Base-by-base conservation (phyloP, 2,329 filamentous ascomycete genomes). In the Colletotrichum plurivorum region DNA sequence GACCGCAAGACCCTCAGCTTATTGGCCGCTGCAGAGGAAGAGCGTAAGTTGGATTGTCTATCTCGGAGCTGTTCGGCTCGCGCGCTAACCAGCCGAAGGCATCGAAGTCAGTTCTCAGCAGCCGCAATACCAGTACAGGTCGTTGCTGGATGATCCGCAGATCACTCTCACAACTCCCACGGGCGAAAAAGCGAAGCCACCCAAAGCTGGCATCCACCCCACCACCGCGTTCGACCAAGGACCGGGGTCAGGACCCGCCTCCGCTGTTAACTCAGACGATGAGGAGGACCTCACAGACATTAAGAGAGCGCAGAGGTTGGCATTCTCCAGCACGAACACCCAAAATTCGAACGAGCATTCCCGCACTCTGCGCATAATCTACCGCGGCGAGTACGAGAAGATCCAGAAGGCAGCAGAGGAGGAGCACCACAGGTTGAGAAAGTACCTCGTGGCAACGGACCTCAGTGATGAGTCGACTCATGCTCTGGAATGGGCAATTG, bases 401-500 rank as follows among this genome's bases (percentile, higher is more conserved):
- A 91, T 97, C 73, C 90, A 93, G 51, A 88, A 92, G 72, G 90
- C 95, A 75, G 93, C 93, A 0, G 91, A 95, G 65, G 92, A 94
- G 13, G 93, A 94, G 60, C 87, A 93, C 57, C 90, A 93, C 57
- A 89, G 93, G 61, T 88, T 95, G 70, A 89, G 96, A 61, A 97
- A 96, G 75, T 99, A 98, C 77, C 84, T 99, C 16, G 94, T 98
- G n/a, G 95, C 96, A 3, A 98, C 94, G 0, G 96, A 99, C 79
- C 84, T 98, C 4, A 98, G 95, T 73, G 93, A 96, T 45, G 96
- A 99, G 82, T 95, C 95, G 5, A 93, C 94, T 7, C 97, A 98
- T 78, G 96, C 96, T 1, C 85, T 99, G 39, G 96, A 99, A 79
- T 99, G 96, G 96, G 96, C 95, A 0, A 95, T 99, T 64, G 96